phyloP scores from a whole-genome alignment of 306 rosid species.

The Senna siamea region DNA sequence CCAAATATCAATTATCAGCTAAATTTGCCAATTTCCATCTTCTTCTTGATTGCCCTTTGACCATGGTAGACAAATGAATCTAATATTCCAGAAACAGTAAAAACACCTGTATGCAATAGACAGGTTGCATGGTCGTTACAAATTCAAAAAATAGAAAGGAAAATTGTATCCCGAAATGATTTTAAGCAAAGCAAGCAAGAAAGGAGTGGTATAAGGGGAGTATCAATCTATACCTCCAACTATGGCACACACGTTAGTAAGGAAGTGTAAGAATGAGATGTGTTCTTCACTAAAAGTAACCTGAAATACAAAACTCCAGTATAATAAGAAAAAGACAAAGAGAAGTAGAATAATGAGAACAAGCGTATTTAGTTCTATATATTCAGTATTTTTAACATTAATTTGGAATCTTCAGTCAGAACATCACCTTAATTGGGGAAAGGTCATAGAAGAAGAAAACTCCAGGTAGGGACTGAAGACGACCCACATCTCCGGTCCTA shows the following conservation, averaged over 20 bases:
- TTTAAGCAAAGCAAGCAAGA: constrained; percentile 25
- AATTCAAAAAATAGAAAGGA: not conserved
- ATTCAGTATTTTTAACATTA: constrained; percentile 11
- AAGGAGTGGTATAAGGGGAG: constrained; percentile 5
- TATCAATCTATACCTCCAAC: constrained; percentile 80
- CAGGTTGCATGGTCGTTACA: no score
- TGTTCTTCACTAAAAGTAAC: constrained; percentile 86
- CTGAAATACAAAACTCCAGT: constrained; percentile 50
- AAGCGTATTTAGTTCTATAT: constrained; percentile 8
- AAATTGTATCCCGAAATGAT: not conserved
- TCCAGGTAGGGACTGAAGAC: constrained; percentile 88
- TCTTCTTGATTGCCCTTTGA: constrained; percentile 92
- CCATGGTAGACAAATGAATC: constrained; percentile 98
- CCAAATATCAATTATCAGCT: constrained; percentile 48
- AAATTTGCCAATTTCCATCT: constrained; percentile 95
- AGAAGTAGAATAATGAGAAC: not conserved
- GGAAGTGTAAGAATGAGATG: constrained; percentile 90
- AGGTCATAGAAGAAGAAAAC: constrained; percentile 97
- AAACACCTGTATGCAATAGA: constrained; percentile 66
- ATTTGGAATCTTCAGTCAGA: constrained; percentile 20
- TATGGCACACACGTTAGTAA: constrained; percentile 94
- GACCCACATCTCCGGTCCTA: constrained; percentile 73
- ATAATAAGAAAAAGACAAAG: not conserved
- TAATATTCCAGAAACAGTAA: constrained; percentile 91
- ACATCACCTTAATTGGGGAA: constrained; percentile 89